These are phyloP conservation scores for Malassezia caprae DNA, from an alignment of 1,284 basidiomycete genomes.

Conservation along the genomic window DNA sequence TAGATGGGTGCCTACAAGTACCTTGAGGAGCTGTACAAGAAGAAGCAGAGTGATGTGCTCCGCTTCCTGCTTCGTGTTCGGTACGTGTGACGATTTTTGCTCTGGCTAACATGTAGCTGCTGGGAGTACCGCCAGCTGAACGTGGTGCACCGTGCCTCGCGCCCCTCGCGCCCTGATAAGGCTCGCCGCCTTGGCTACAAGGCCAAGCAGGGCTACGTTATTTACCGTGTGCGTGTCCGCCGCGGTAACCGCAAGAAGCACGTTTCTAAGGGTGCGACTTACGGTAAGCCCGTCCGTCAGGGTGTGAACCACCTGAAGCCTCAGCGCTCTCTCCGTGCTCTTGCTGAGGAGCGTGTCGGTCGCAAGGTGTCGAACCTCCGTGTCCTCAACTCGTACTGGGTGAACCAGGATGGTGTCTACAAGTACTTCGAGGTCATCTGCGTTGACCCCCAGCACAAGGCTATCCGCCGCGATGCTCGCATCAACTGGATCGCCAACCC, in stretches of 20 bases:
- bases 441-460: constrained; percentile 86
- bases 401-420: constrained; percentile 99
- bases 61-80: constrained; percentile 96
- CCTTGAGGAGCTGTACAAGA: constrained; percentile 68
- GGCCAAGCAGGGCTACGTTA: constrained; percentile 96
- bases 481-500: constrained; percentile 99
- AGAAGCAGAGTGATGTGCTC: constrained; percentile 88
- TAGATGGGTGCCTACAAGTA: constrained; percentile 74
- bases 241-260: constrained; percentile 99
- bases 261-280: constrained; percentile 91
- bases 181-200: constrained; percentile 98
- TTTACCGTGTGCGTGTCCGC: constrained; percentile 95
- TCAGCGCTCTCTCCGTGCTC: constrained; percentile 83
- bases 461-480: constrained; percentile 79
- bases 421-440: constrained; percentile 99
- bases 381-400: constrained; percentile 90
- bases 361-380: constrained; percentile 90
- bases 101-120: constrained; percentile 57
- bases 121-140: constrained; percentile 87
- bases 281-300: constrained; percentile 97
- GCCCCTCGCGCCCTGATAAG: constrained; percentile 97
- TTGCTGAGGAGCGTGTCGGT: constrained; percentile 96
- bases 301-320: constrained; percentile 99
- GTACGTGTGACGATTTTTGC: constrained; percentile 52
- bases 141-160: constrained; percentile 93